Evolutionary conservation across 1,284 basidiomycete genomes (phyloP), one percentile per base, ranked within the genome.

Genomic region (Gomphus bonarii): DNA sequence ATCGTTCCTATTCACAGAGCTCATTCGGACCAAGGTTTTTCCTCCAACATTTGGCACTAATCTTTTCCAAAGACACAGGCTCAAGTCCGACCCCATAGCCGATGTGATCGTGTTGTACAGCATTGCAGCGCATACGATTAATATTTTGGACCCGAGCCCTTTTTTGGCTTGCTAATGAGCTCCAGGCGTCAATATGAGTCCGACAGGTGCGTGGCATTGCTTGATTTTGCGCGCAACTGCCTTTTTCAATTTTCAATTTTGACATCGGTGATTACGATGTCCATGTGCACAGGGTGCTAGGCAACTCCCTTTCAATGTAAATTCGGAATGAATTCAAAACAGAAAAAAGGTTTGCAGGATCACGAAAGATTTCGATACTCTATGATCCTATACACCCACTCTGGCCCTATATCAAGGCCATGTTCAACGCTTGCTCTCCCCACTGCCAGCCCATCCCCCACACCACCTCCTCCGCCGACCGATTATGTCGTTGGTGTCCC

Each of bases 251-350:
- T 16, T 35, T 38, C 30, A 12, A 33, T 20, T 25, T 18, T 53
- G 51, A 53, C 51, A 53, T 53, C 51, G 36, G 51, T 53, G 51
- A 53, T 50, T 53, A 42, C 51, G 10, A 53, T 42, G 42, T 42
- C 10, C 51, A 42, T 53, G 30, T 38, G 30, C 51, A 53, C 51
- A 42, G 40, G 38, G 44, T 47, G 44, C 30, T 40, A 53, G 18
- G 18, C 50, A 52, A 40, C 31, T 42, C 36, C 51, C 51, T 53
- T 53, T 43, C 18, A 38, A 53, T 40, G 10, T 30, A 33, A 50
- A 18, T n/a, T 11, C 51, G 38, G 40, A 20, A 53, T 53, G 51
- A 18, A 20, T 35, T 35, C 35, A 20, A 50, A 50, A 4, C 18
- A 20, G 35, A 28, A 28, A 14, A 18, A 18, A 33, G 6, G 11